Conservation (phyloP, 2,329 filamentous ascomycete genomes). For the Huntiella savannae region DNA sequence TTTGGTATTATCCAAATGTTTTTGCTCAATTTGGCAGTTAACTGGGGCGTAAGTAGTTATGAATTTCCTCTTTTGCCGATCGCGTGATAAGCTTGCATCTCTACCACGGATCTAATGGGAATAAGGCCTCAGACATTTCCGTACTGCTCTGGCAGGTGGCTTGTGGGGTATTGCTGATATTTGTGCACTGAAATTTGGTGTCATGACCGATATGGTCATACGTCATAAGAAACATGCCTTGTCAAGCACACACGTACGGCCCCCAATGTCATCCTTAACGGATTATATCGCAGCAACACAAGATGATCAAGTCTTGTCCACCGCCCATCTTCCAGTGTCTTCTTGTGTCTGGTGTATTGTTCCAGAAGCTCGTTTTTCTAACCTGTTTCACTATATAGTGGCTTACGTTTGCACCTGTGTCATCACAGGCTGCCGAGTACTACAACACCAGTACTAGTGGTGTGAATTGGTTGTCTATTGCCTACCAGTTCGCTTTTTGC, state of each 20-base stretch:
- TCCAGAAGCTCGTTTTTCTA: not conserved
- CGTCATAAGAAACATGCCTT: too few relatives aligned
- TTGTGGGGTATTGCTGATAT: too few relatives aligned
- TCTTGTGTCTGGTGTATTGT: not conserved
- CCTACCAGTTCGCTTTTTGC: conserved; percentile 71
- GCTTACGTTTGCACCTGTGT: conserved; percentile 80
- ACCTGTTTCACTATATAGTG: conserved; percentile 34
- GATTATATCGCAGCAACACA: not conserved
- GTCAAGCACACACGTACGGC: too few relatives aligned
- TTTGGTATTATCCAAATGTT: conserved; percentile 71
- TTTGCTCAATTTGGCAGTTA: conserved; percentile 78
- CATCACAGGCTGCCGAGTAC: conserved; percentile 52
- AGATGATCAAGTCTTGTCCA: not conserved
- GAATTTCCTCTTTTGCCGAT: too few relatives aligned
- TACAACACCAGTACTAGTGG: conserved; percentile 54
- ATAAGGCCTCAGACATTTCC: not conserved
- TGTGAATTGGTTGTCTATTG: conserved; percentile 87
- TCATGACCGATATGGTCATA: too few relatives aligned
- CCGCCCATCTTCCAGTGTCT: not conserved
- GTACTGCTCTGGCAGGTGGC: not conserved
- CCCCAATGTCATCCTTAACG: not conserved
- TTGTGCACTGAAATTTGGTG: too few relatives aligned
- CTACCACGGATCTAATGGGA: not conserved
- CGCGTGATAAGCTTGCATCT: too few relatives aligned
- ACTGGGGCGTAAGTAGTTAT: conserved; percentile 64